Evolutionary conservation across 139 green algal species (phyloP), one percentile per base, ranked within the genome.

Genomic region (Pedinophyceae sp.): DNA sequence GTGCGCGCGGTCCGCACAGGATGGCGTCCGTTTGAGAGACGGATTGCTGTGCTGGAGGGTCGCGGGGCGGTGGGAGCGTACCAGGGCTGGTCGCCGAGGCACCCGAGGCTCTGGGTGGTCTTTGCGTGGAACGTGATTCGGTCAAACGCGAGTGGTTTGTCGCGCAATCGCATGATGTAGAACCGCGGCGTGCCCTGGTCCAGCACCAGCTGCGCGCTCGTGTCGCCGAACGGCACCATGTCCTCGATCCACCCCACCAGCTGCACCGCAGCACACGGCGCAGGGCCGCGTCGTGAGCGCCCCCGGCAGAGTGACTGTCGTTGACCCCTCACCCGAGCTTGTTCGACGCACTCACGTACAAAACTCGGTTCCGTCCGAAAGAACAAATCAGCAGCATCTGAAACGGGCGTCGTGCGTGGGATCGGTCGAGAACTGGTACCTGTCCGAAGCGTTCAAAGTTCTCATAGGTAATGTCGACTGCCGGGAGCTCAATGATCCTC

Each of bases 81-180:
- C 53, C 53, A 59, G 7, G 34, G 34, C 17, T 28, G 23, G 13
- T 54, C n/a, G 22, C 55, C 64, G 20, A 80, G 50, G 22, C 38
- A 47, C 20, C 53, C 62, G n/a, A 80, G 57, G 52, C 74, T 76
- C 52, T 82, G 68, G 27, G 68, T 75, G 19, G 93, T 82, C 3
- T 74, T 57, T 1, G 50, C 58, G 70, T 96, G 88, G 73, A 88
- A 92, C 0, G 85, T 97, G 61, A 96, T 97, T 29, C 76, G 66
- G 47, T 78, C 62, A 57, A 96, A 95, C 3, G 17, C 24, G 25
- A 80, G 65, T 2, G 72, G 72, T 7, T 72, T 55, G 18, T 54
- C 53, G 0, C 78, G 83, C 24, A 96, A 56, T 1, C 71, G 60
- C 86, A 95, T 96, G 56, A 96, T 92, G 75, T 97, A 96, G 46